A percentile compares a stretch with the other conserved stretches of the same genome.
phyloP scores from a whole-genome alignment of 2,329 filamentous ascomycete species.

The Colletotrichum filicis region DNA sequence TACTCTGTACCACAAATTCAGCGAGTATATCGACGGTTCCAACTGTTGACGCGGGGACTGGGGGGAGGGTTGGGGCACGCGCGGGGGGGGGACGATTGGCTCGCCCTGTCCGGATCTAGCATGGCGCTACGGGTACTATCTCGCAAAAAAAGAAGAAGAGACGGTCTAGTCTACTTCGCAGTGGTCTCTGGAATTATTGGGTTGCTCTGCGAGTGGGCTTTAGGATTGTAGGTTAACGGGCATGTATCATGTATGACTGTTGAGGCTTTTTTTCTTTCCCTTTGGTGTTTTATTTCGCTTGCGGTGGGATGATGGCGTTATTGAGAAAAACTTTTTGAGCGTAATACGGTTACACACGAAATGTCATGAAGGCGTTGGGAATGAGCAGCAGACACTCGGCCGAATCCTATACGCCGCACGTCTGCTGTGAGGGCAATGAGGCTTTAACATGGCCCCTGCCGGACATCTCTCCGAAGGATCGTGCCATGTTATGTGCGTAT shows the following conservation, averaged over 20 bases:
- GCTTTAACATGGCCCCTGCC: not conserved
- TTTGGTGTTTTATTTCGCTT: not conserved
- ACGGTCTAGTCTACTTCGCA: not conserved
- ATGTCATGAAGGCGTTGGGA: not conserved
- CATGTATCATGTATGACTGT: not conserved
- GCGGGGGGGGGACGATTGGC: slow-evolving; percentile 3
- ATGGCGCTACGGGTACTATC: not conserved
- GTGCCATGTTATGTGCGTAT: not conserved
- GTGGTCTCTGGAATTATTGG: not conserved
- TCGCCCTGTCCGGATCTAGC: slow-evolving; percentile 18
- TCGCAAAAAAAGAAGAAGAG: not conserved
- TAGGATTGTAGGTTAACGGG: too few relatives aligned
- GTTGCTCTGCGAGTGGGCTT: not conserved
- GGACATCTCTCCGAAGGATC: not conserved
- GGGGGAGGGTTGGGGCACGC: not conserved
- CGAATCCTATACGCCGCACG: not conserved
- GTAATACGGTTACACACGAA: not conserved
- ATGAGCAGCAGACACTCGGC: not conserved
- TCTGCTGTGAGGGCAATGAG: not conserved
- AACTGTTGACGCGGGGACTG: not conserved
- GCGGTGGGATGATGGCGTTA: not conserved
- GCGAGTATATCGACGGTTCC: slow-evolving; percentile 25
- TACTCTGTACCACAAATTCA: slow-evolving; percentile 7
- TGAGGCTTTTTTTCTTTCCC: not conserved
- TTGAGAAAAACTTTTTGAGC: not conserved